phyloP scores from a whole-genome alignment of 2,329 filamentous ascomycete species.

The Penicillium palitans region DNA sequence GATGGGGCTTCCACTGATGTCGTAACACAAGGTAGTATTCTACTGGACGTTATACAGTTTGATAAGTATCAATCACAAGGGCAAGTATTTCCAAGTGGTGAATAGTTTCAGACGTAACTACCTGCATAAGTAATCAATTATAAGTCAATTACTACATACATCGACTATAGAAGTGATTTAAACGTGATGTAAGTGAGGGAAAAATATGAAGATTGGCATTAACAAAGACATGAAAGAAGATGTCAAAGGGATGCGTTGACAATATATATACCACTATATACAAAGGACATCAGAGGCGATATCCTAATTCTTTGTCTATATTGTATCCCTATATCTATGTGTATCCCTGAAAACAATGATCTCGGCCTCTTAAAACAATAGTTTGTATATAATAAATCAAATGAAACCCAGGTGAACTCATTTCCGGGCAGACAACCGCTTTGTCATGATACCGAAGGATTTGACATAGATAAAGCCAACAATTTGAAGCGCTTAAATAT shows the following conservation, averaged over 20 bases:
- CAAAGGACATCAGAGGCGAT: not conserved
- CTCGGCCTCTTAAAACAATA: no score
- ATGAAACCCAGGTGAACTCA: no score
- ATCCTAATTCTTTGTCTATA: not conserved
- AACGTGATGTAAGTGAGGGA: not conserved
- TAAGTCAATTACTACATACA: not conserved
- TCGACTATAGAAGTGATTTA: no score
- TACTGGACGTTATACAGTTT: not conserved
- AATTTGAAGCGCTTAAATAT: not conserved
- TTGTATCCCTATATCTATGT: not conserved
- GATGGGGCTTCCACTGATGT: not conserved
- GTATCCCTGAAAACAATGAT: no score
- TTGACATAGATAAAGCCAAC: no score
- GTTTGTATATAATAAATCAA: no score
- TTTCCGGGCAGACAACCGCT: no score
- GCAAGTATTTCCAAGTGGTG: not conserved
- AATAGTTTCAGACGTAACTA: not conserved
- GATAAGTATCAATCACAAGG: not conserved
- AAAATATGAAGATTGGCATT: not conserved
- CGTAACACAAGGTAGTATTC: not conserved
- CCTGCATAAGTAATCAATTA: not conserved
- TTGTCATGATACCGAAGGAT: no score
- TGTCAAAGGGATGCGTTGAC: no score
- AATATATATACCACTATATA: no score
- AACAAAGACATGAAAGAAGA: no score